These are phyloP conservation scores for Mortierella sp. DNA, from an alignment of 371 early-diverging fungal genomes.

Conservation along the genomic window DNA sequence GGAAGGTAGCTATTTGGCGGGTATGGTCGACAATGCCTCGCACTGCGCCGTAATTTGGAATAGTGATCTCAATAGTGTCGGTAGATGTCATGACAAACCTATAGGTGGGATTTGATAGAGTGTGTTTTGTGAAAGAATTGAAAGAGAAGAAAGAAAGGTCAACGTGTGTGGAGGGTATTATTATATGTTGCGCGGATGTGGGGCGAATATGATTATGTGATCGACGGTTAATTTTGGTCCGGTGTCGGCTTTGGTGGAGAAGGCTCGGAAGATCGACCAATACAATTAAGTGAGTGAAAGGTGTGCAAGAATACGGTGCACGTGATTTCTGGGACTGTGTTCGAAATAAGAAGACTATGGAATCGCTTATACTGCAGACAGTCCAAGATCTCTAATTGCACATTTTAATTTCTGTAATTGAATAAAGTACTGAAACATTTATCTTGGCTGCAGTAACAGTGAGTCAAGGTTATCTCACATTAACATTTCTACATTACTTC, in stretches of 20 bases:
- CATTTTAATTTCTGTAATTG: not conserved
- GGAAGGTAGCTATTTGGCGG: slow-evolving; percentile 24
- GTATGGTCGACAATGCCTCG: slow-evolving; percentile 17
- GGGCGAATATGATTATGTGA: not conserved
- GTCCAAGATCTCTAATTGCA: not conserved
- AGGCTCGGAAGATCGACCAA: no score
- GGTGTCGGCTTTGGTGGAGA: not conserved
- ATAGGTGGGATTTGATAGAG: not conserved
- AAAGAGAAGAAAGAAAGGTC: not conserved
- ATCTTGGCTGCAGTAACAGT: not conserved
- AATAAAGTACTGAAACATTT: not conserved
- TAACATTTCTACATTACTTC: not conserved
- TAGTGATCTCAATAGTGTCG: slow-evolving; percentile 15
- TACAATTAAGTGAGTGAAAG: no score
- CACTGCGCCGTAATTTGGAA: slow-evolving; percentile 31
- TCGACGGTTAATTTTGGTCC: slow-evolving; percentile 2
- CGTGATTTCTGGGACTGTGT: no score
- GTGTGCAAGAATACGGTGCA: no score
- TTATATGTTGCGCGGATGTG: not conserved
- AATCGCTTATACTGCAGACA: not conserved
- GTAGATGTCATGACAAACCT: not conserved
- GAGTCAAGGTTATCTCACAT: slow-evolving; percentile 13
- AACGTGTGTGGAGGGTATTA: not conserved
- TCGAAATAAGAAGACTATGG: not conserved
- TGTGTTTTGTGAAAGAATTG: not conserved